Percentiles rank a stretch among this genome's conserved stretches.
phyloP scores from a whole-genome alignment of 148 eudicot species.

The Diospyros lotus region DNA sequence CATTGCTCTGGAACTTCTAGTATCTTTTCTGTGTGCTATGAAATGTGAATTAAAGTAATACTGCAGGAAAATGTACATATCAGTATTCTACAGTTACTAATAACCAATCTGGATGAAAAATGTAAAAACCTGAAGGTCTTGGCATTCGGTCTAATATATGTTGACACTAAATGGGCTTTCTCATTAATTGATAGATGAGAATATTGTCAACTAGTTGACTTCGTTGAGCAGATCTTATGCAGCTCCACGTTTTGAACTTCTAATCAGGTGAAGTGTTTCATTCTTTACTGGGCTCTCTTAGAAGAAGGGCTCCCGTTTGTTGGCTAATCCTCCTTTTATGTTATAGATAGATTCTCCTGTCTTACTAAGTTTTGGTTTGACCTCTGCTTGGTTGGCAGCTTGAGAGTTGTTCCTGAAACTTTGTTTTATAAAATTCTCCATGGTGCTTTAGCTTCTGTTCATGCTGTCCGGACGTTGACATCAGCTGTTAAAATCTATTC shows the following conservation, averaged over 20 bases:
- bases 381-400: slow-evolving; percentile 29
- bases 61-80: slow-evolving; percentile 10
- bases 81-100: slow-evolving; percentile 4
- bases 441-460: slow-evolving; percentile 22
- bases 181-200: slow-evolving; percentile 78
- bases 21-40: slow-evolving; percentile 12
- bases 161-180: slow-evolving; percentile 64
- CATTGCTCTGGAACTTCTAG: background rate
- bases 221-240: slow-evolving; percentile 67
- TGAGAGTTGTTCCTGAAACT: slow-evolving; percentile 18
- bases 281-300: slow-evolving; percentile 23
- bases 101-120: slow-evolving; percentile 20
- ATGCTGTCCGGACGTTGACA: slow-evolving; percentile 13
- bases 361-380: slow-evolving; percentile 20
- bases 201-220: slow-evolving; percentile 58
- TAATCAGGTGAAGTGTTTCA: slow-evolving; percentile 62
- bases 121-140: slow-evolving; percentile 26
- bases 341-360: background rate
- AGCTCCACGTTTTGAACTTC: slow-evolving; percentile 40
- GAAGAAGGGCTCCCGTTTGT: slow-evolving; percentile 16
- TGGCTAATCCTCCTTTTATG: slow-evolving; percentile 10
- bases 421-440: slow-evolving; percentile 14
- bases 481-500: slow-evolving; percentile 16
- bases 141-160: slow-evolving; percentile 16
- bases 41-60: background rate